Conservation (phyloP, 1,139 yeast species). For the Kodamaea alishanica region DNA sequence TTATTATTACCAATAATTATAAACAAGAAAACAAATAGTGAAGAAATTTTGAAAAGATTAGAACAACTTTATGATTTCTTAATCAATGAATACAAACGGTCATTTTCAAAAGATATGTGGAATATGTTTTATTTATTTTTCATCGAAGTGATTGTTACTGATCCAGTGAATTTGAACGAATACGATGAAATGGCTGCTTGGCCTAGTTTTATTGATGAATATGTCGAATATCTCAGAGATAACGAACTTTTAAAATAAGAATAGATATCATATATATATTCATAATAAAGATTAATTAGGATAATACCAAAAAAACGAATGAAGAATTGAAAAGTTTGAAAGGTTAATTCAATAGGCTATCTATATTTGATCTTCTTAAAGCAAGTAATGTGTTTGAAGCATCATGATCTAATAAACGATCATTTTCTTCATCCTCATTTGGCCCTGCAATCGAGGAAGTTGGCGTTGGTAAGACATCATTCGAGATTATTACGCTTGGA, state of each 20-base stretch:
- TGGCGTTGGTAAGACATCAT: conserved; percentile 4
- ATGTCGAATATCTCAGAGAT: conserved; percentile 57
- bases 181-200: conserved; percentile 85
- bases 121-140: conserved; percentile 73
- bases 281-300: conserved; percentile 1
- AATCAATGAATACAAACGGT: conserved; percentile 32
- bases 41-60: conserved; percentile 22
- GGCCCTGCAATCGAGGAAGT: conserved; percentile 3
- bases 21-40: conserved; percentile 1
- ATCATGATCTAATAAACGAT: conserved; percentile 25
- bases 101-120: conserved; percentile 76
- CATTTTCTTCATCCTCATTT: conserved; percentile 14
- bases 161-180: conserved; percentile 43
- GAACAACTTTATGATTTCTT: conserved; percentile 54
- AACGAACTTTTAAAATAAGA: conserved; percentile 14
- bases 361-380: conserved; percentile 43
- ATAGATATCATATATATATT: not conserved
- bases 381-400: conserved; percentile 44
- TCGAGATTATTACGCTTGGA: conserved; percentile 12
- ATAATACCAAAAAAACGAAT: not conserved
- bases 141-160: conserved; percentile 44
- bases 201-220: conserved; percentile 89
- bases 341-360: conserved; percentile 35
- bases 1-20: conserved; percentile 46
- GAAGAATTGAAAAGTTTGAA: not conserved